Evolutionary conservation across 495 filamentous ascomycete species (phyloP).

Genomic region (Tuber magnatum): DNA sequence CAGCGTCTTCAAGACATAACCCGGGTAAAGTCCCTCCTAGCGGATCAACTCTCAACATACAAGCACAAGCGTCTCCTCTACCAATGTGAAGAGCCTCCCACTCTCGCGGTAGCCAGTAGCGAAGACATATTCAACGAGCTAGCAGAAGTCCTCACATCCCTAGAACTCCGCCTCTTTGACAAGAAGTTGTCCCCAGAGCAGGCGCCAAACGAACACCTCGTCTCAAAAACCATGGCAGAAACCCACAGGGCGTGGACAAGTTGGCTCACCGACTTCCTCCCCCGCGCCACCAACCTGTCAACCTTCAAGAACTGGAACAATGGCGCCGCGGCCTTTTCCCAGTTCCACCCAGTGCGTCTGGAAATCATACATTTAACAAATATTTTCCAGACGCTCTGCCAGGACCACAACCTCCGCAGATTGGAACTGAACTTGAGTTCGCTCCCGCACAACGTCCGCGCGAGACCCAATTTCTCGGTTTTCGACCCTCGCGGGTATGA

Average conservation of each 20-base stretch:
- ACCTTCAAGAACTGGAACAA: background rate
- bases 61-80: background rate
- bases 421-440: background rate
- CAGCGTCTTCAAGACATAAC: background rate
- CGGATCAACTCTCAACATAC: background rate
- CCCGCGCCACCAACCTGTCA: background rate
- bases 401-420: background rate
- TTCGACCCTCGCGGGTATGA: slow-evolving; percentile 6
- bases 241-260: background rate
- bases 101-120: background rate
- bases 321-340: background rate
- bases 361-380: background rate
- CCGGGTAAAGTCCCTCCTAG: background rate
- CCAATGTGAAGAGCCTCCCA: background rate
- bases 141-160: background rate
- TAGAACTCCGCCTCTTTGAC: background rate
- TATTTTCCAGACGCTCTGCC: background rate
- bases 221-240: background rate
- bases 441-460: background rate
- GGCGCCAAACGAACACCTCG: background rate
- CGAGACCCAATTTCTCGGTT: background rate
- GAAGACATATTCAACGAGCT: background rate
- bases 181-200: background rate
- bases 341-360: background rate
- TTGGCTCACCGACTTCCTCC: background rate